Base-by-base conservation (phyloP, 805 yeast species). In the Candida taoyuanica region DNA sequence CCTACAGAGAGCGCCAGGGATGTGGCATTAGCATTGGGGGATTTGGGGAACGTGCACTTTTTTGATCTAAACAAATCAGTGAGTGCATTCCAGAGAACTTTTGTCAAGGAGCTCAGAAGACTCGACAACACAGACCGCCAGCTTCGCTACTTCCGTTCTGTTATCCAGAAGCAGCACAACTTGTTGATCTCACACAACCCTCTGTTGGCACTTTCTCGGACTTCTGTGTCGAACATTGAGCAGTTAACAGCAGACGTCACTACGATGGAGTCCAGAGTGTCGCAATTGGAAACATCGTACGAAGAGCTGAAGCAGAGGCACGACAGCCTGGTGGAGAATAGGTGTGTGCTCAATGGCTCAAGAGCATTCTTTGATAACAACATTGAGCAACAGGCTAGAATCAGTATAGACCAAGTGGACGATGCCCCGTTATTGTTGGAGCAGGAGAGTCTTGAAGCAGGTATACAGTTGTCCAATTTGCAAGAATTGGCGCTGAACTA, bases 51-150 rank as follows among this genome's bases (percentile, higher is more conserved):
- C 43, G 74, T 93, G 19, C 96, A 94, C 56, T 87, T 93, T 60
- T 70, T 95, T 36, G 98, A 93, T 62, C 70, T 86, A 66, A 93
- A 93, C 63, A 65, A 78, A 37, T 77, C 79, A 46, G 84, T 86
- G 31, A 81, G 79, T 50, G 74, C 85, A 23, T 93, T 93, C 65
- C 98, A 91, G 65, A 75, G 98, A 46, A 71, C 91, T 3, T 93
- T 84, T 61, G 96, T 93, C 41, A 78, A 80, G 54, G 98, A 93
- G 54, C 78, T 87, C 44, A 77, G 96, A 53, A 72, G 74, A 41
- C 68, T 85, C 37, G 97, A 91, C 60, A 84, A 87, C 57, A 76
- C 82, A n/a, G 86, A 88, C 60, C 80, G 97, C 45, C 98, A 91
- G 60, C 73, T 81, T 38, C 70, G 84, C 26, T 74, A 66, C 46